Base-by-base conservation (phyloP, 2,329 filamentous ascomycete species). In the Alternaria longipes region DNA sequence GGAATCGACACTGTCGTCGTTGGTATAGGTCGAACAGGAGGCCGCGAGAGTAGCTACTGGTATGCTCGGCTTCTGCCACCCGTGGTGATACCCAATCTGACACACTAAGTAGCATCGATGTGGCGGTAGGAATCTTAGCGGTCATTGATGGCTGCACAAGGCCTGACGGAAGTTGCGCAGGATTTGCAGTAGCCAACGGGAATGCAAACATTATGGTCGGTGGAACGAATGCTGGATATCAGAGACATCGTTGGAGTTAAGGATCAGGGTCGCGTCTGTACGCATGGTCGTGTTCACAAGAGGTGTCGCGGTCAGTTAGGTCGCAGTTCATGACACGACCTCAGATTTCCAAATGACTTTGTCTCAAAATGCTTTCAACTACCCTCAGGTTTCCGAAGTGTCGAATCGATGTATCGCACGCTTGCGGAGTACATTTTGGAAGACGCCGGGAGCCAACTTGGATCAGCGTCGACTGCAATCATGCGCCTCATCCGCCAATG, bases 101-200 rank as follows among this genome's bases (percentile, higher is more conserved):
- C 26, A 16, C 45, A 6, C 14, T 2, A 12, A 12, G 3, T 24
- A 64, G 59, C 30, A 30, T 45, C 0, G 58, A 66, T 54, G 36
- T 64, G 28, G 49, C 64, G 14, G 24, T 40, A 14, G 62, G 54
- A 20, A 20, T 64, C 8, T 54, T 66, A 5, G 56, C 58, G 18
- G 26, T 58, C 38, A 60, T 66, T 12, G 50, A 66, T 16, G 34
- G 49, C 7, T 63, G 60, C 26, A 63, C 57, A 8, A 40, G 57
- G 9, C 44, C 41, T 18, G 53, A 60, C 12, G 26, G 47, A 38
- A 51, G 46, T 18, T 46, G 41, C 32, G 52, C 60, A n/a, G 60
- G 56, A 11, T 60, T 60, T n/a, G 41, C 52, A 18, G 46, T 51
- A 47, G 56, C 52, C 18, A 50, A 60, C 28, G 52, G 56, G 3